Base-by-base conservation (phyloP, 2,329 filamentous ascomycete genomes). In the Alternaria incomplexa region DNA sequence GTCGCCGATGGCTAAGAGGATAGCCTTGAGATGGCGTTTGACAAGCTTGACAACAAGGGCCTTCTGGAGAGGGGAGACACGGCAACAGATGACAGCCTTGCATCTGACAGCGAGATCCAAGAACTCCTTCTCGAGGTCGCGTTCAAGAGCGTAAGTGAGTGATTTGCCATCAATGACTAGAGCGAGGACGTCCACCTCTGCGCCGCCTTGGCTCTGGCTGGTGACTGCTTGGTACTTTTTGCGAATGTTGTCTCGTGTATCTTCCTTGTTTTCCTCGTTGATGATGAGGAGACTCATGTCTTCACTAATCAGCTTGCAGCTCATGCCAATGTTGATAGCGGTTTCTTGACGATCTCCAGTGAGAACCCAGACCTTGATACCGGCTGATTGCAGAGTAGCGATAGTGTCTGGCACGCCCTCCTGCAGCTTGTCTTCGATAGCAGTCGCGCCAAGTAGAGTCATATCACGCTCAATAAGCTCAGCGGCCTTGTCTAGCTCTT, bases 311-410 rank as follows among this genome's bases (percentile, higher is more conserved):
- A 99, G 87, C 82, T 98, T 98, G 83, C 96, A 99, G 79, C 93
- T 97, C 96, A 99, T 99, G 68, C 96, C 96, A 70, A 99, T 99
- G 80, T 99, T 99, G 87, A 99, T 99, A 60, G 96, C 96, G 26
- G 96, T 99, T 81, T 99, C 96, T 81, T 99, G 96, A 73, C 96
- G 89, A 84, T 99, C 96, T 73, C 96, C 96, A 43, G 96, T 99
- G 80, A 99, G 82, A 20, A 99, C 96, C 96, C 96, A 99, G 58
- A 99, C 91, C 82, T 99, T 99, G 85, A 99, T 98, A 56, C 94
- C 95, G 23, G 96, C 96, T 68, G 94, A 92, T 80, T 99, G 96
- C 26, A 99, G 85, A 0, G 96, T 99, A 79, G 97, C 93, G 62
- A 99, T 99, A 0, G 96, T 99, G 80, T 99, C 96, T 2, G 96